Base-by-base conservation (phyloP, 805 yeast genomes). In the Monosporozyma solicola region DNA sequence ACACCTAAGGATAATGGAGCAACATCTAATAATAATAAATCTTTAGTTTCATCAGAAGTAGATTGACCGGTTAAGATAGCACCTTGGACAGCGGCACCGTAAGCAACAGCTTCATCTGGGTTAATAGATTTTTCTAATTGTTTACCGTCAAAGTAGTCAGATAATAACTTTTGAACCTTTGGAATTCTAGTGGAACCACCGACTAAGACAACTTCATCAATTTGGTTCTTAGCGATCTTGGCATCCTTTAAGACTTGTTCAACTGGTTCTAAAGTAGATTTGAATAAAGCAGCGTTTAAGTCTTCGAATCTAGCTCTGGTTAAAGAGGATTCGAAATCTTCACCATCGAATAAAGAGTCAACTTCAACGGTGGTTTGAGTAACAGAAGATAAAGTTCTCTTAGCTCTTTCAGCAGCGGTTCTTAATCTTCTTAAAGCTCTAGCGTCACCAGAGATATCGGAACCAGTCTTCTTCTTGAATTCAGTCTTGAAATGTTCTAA, bases 131-230 rank as follows among this genome's bases (percentile, higher is more conserved):
- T 87, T 80, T 88, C 88, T 75, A 95, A 96, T 78, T 90, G 96
- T 79, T 90, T 91, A 72, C 97, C 97, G 74, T 90, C 87, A 83
- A 91, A 90, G 84, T 84, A 90, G 75, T 91, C 97, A 62, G 96
- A 86, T 50, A 90, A 95, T 67, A 91, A 81, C 77, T 89, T 90
- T 79, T 90, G 97, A 63, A 91, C 84, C 79, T 87, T 90, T 78
- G 97, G 97, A 77, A 90, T 90, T 85, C 97, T 90, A 63, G 97
- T 91, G 60, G 97, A 90, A 76, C 97, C 97, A 80, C 97, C 97
- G 66, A 90, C 97, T 52, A 90, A 79, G 63, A 90, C 97, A 70
- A 90, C 87, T 78, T 91, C 97, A 73, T 90, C 79, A 64, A 91
- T 91, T 68, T 81, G 82, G 52, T 95, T 80, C 81, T 91, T 90